Base-by-base conservation (phyloP, 306 rosid species). In the Pachyrhizus erosus region DNA sequence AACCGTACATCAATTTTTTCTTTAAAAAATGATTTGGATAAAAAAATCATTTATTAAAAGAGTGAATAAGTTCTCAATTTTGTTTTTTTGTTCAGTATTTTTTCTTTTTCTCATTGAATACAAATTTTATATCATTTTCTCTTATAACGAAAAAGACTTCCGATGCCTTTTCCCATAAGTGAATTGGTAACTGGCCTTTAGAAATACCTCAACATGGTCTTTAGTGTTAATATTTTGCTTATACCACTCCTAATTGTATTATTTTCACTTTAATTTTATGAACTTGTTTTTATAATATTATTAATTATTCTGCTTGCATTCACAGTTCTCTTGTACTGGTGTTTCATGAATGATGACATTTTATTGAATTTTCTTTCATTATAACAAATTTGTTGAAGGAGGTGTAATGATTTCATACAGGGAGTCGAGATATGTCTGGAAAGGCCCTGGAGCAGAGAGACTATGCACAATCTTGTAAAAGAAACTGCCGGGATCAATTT, bases 391-490 rank as follows among this genome's bases (percentile, higher is more conserved):
- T 70, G 68, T 60, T 87, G 64, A 85, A 75, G 81, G 15, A 46
- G 66, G 79, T 83, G 76, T 34, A 27, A 73, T 83, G 75, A 70
- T 52, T 79, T 24, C 40, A 18, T 87, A 79, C 80, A 96, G 99
- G 98, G 99, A 69, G 86, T 79, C 9, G 94, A 93, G 85, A 93
- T 96, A 91, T 84, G 90, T 82, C 86, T 96, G 55, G 94, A 92
- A 86, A 89, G 89, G 54, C 99, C 98, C 7, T 96, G 98, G 99
- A 93, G 92, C 89, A 89, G 97, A 88, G 97, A 92, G 87, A 89
- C 98, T 64, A 96, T 96, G 99, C 97, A 96, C 91, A 90, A 87
- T 86, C 98, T 96, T 72, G 99, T 96, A 70, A 91, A 96, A 88
- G 98, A 93, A 89, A 52, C 82, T 83, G 73, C 96, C 9, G 96